Evolutionary conservation across 441 rosid genomes (phyloP), one percentile per base, ranked within the genome.

Genomic region (Capsella rubella): DNA sequence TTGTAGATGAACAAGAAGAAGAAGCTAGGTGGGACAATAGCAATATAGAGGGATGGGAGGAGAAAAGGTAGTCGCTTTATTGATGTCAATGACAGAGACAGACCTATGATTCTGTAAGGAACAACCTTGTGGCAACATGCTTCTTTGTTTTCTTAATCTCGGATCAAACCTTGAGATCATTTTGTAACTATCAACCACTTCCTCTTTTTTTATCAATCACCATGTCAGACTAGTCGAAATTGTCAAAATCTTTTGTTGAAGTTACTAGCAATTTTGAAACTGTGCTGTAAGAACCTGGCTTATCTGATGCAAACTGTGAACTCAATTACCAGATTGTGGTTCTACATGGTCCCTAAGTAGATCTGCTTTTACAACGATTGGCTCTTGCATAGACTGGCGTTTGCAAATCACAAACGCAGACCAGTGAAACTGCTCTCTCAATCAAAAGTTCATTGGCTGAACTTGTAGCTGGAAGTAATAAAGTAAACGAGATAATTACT

Each of bases 21-120:
- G 68, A 58, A 68, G 74, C n/a, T 25, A 56, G 68, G 37, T 77
- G 80, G 80, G 76, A 76, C 49, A 43, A 25, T 64, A 71, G 13
- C 50, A 77, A 58, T 52, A 10, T 21, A 2, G 69, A 71, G 49
- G 76, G 76, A 0, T 77, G 73, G 80, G 80, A 65, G 72, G 68
- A 58, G 72, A 77, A 77, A 40, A 42, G 32, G 7, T 71, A 77
- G 76, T 60, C 40, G 1, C 14, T 51, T 25, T 29, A 13, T 16
- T 16, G 15, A 31, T 45, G 43, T 49, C 16, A 3, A 3, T 53
- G 42, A 53, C 13, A 10, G 4, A 53, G 42, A 53, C 6, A 10
- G 4, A 53, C 43, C 40, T 34, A 27, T 37, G 46, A 50, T 49
- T 2, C 15, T 50, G 49, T 3, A 31, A 74, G 73, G 53, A 39